Evolutionary conservation across 805 yeast genomes (phyloP), one percentile per base, ranked within the genome.

Genomic region (Kurtzmaniella cleridarum): DNA sequence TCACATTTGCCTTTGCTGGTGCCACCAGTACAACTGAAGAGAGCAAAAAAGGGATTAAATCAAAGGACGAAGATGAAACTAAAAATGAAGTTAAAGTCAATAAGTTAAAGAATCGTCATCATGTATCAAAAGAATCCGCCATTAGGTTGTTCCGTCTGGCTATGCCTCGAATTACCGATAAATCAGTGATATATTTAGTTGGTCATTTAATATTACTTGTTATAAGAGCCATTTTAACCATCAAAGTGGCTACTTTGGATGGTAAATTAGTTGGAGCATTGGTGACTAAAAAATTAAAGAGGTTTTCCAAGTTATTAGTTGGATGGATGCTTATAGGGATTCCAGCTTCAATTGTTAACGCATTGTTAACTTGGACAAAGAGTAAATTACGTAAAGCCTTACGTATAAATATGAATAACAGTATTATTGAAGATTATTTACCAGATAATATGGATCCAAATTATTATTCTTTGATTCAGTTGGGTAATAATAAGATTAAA

Each of bases 311-410:
- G 43, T 72, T 83, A 23, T 59, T 89, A 40, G 66, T 75, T 2
- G 69, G 76, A 51, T 90, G 97, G 97, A 76, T 90, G 81, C 50
- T 78, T 12, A 68, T 90, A 11, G 96, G 96, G 9, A 57, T 88
- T 8, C 98, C 98, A 0, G 93, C 95, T 1, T 76, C 95, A 2
- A 53, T 85, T 24, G 81, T 85, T 8, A 87, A 89, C 51, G 77
- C 95, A 0, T 58, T 84, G 39, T 71, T 89, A 38, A 66, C 71
- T 12, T 82, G 77, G 64, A 71, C 81, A 2, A 80, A 79, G 32
- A 73, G 70, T 42, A 66, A 76, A 37, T 66, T 84, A 41, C 67
- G 86, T 1, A 71, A 76, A 41, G 55, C 73, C 27, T 74, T 87
- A 47, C 74, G 95, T 47, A 60, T 69, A 30, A 77, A 79, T 51